Base-by-base conservation (phyloP, 2,329 filamentous ascomycete species). In the Ascomycota sp. region DNA sequence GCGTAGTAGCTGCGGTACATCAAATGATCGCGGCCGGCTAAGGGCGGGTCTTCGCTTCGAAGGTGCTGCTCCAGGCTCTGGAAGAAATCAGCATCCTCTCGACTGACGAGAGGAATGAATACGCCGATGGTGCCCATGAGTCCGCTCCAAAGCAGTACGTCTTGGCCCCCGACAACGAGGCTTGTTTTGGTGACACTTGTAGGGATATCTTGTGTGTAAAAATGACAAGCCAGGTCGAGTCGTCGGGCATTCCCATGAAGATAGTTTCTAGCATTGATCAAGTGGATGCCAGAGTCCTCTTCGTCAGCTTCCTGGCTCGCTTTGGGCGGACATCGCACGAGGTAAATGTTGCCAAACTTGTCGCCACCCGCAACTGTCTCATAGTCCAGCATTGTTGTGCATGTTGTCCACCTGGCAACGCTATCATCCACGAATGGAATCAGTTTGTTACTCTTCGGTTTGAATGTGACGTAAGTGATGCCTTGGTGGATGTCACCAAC, bases 81-180 rank as follows among this genome's bases (percentile, higher is more conserved):
- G 68, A 98, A 98, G 58, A 98, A 95, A 53, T 95, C 89, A 33
- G 91, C 80, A 46, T 95, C 86, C 49, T 95, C 84, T 28, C 91
- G 77, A 40, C 75, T 77, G 32, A 83, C 62, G 49, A 99, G 95
- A 0, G 91, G 89, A 32, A 98, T 77, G 32, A 98, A 66, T 35
- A 92, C 81, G 33, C 86, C 89, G 29, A 99, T 71, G 0, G 89
- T 95, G 33, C 89, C 91, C 55, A 93, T 86, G 12, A 98, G 62
- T 13, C 91, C 91, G 41, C 77, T 79, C 89, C 89, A 98, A 34
- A 98, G 65, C 2, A 98, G 59, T 29, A 95, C 72, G 40, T 93
- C 83, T 42, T 86, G 77, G 4, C 89, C 89, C 44, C 89, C 89
- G 13, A 89, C 79, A 4, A 95, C 79, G 7, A 98, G 65, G 39